These are phyloP conservation scores for Salinomyces thailandicus DNA, from an alignment of 2,329 filamentous ascomycete species.

Conservation along the genomic window DNA sequence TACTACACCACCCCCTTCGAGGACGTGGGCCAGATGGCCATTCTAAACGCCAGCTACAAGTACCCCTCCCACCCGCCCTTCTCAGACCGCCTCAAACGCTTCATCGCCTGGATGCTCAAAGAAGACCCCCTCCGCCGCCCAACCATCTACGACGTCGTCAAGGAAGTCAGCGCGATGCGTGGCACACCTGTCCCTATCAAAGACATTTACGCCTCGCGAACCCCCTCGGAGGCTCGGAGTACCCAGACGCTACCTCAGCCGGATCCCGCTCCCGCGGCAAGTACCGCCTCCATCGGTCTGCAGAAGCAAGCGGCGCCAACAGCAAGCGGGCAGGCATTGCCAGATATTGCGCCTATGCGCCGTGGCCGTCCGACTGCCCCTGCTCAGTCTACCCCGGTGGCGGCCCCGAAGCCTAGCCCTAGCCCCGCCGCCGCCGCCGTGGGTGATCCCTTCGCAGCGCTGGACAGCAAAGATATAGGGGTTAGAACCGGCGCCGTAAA, in stretches of 20 bases:
- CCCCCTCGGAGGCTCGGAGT: slow-evolving; percentile 53
- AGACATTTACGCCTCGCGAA: slow-evolving; percentile 52
- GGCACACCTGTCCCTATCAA: slow-evolving; percentile 73
- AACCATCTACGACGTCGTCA: slow-evolving; percentile 87
- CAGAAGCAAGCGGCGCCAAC: slow-evolving; percentile 64
- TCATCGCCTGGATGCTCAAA: slow-evolving; percentile 87
- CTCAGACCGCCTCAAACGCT: slow-evolving; percentile 75
- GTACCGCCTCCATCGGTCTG: slow-evolving; percentile 53
- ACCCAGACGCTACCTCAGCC: slow-evolving; percentile 46
- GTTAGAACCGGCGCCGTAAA: slow-evolving; percentile 49
- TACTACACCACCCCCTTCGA: slow-evolving; percentile 99
- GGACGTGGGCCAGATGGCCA: slow-evolving; percentile 93
- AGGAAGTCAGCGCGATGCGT: slow-evolving; percentile 80
- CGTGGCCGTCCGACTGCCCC: slow-evolving; percentile 61
- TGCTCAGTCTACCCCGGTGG: slow-evolving; percentile 31
- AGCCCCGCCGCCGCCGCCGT: slow-evolving; percentile 62
- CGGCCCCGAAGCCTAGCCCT: slow-evolving; percentile 45
- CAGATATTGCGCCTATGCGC: slow-evolving; percentile 89
- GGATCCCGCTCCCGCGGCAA: slow-evolving; percentile 32
- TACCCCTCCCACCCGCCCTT: slow-evolving; percentile 83
- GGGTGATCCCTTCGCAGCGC: slow-evolving; percentile 80
- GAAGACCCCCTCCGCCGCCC: slow-evolving; percentile 72
- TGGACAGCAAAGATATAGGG: slow-evolving; percentile 56
- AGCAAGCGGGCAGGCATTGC: slow-evolving; percentile 61
- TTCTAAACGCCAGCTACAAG: slow-evolving; percentile 88